These are phyloP conservation scores for Trichosporon asahii DNA, from an alignment of 1,284 basidiomycete species.

Conservation along the genomic window DNA sequence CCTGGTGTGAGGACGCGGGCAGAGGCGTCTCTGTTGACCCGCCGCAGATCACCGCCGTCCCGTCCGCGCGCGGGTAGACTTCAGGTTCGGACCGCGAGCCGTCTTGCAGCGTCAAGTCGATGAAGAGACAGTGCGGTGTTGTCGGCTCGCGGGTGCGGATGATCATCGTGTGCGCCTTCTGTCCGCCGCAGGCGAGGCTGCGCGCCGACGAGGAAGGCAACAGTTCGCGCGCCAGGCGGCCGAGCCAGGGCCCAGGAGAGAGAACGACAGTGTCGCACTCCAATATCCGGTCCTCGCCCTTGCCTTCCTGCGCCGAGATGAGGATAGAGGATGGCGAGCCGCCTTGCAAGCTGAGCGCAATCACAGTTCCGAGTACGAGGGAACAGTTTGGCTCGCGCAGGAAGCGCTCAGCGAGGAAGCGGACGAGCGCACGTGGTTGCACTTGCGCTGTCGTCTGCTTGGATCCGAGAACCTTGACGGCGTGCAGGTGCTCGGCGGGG, in stretches of 20 bases:
- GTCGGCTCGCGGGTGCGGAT: conserved; percentile 44
- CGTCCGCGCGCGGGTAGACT: conserved; percentile 54
- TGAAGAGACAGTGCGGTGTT: conserved; percentile 55
- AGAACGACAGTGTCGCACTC: conserved; percentile 60
- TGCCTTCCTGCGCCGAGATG: conserved; percentile 28
- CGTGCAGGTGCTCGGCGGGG: conserved; percentile 34
- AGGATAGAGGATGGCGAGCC: conserved; percentile 12
- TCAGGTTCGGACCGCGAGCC: conserved; percentile 53
- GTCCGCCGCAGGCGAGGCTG: conserved; percentile 48
- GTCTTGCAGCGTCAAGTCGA: conserved; percentile 56
- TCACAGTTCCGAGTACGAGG: conserved; percentile 38
- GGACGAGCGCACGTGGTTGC: conserved; percentile 60
- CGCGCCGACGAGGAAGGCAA: conserved; percentile 54
- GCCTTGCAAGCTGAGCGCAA: conserved; percentile 25
- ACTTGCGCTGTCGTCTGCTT: conserved; percentile 48
- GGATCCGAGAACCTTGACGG: conserved; percentile 29
- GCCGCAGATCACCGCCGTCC: conserved; percentile 51
- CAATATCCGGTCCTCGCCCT: conserved; percentile 45
- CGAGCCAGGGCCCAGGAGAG: conserved; percentile 83
- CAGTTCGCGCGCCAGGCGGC: conserved; percentile 57
- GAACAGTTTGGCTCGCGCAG: conserved; percentile 33
- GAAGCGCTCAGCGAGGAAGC: conserved; percentile 62
- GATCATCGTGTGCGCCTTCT: conserved; percentile 56
- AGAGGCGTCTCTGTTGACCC: conserved; percentile 48
- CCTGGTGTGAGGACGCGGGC: conserved; percentile 49